Conservation (phyloP, 352 stramenopile species). For the Thraustochytrium striatum region DNA sequence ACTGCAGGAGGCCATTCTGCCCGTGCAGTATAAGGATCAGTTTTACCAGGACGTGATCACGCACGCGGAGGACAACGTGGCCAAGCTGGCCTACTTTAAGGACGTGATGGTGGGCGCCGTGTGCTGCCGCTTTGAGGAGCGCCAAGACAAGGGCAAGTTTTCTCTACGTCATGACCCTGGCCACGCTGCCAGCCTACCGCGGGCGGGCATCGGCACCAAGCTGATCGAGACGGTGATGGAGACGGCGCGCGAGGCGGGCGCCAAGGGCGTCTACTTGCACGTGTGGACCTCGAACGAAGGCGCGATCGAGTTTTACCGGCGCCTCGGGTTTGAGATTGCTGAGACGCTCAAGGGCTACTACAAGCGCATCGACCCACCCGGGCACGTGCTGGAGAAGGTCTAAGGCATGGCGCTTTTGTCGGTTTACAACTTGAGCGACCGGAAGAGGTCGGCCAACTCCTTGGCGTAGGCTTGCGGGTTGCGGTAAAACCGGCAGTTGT, state of each 20-base stretch:
- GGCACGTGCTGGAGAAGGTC: slow-evolving; percentile 77
- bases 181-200: slow-evolving; percentile 77
- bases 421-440: slow-evolving; percentile 18
- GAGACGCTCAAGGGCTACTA: slow-evolving; percentile 89
- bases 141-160: slow-evolving; percentile 52
- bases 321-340: slow-evolving; percentile 75
- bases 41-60: slow-evolving; percentile 86
- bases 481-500: slow-evolving; percentile 36
- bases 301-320: slow-evolving; percentile 82
- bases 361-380: slow-evolving; percentile 80
- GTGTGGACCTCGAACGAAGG: slow-evolving; percentile 85
- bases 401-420: too few species aligned
- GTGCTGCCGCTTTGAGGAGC: slow-evolving; percentile 29
- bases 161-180: too few species aligned
- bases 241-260: slow-evolving; percentile 50
- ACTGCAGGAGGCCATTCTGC: slow-evolving; percentile 83
- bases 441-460: slow-evolving; percentile 33
- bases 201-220: slow-evolving; percentile 67
- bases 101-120: neutral
- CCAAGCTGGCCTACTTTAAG: slow-evolving; percentile 37
- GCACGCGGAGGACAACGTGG: slow-evolving; percentile 54
- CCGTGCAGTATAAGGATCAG: slow-evolving; percentile 80
- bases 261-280: slow-evolving; percentile 74
- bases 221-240: slow-evolving; percentile 64
- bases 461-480: slow-evolving; percentile 38